Base-by-base conservation (phyloP, 257 asterid genomes). In the Przewalskia tangutica region DNA sequence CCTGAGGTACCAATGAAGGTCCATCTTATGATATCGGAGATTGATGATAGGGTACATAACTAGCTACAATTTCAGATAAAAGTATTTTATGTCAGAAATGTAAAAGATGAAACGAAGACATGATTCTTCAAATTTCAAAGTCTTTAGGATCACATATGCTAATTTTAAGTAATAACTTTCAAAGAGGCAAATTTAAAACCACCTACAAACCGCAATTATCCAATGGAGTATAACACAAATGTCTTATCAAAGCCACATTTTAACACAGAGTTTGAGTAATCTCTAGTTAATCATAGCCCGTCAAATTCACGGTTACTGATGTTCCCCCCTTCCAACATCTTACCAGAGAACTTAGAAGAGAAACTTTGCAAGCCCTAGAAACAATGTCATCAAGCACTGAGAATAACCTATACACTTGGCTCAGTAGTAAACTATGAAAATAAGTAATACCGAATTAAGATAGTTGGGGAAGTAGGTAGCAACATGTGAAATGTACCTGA, bases 1-100 rank as follows among this genome's bases (percentile, higher is more conserved):
- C 86, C 99, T 91, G 86, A 94, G 91, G 86, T 94, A 94, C 98
- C 97, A 94, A 85, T 94, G 97, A 67, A 92, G 93, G 86, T 96
- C 98, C 98, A 86, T 91, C 86, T 83, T 85, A 86, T 94, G 91
- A 85, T 91, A 88, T 40, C 92, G 93, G 79, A 96, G 99, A 92
- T 94, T 94, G 88, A 96, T 87, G 78, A 96, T 93, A 18, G 99
- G 99, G 83, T 93, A 94, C 95, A 94, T 89, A 53, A 94, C 97
- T 82, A 96, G 88, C 99, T 94, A 85, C 97, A 93, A 27, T 63
- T 56, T 59, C 76, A 68, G 81, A 81, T 38, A 48, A 16, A 82
- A 8, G 20, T 18, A 76, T 32, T 40, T 64, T 9, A 56, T n/a
- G 55, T 84, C 82, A 88, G 79, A 48, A 60, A 54, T 50, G 8